These are phyloP conservation scores for Suillus placidus DNA, from an alignment of 768 basidiomycete species.

Conservation along the genomic window DNA sequence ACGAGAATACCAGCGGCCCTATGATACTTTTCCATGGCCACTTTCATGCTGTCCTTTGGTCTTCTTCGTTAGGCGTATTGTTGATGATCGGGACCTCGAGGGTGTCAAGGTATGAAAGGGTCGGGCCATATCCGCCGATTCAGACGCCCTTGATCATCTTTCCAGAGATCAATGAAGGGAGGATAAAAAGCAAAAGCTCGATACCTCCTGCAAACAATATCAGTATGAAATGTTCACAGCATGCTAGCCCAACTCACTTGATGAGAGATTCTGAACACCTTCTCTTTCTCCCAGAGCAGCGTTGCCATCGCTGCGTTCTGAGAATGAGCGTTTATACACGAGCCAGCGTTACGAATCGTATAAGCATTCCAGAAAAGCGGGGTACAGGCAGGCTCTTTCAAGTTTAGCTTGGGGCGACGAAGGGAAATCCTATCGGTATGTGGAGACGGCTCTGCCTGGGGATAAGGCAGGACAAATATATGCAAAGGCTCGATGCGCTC, in stretches of 20 bases:
- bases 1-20: slow-evolving; percentile 79
- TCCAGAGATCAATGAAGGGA: not conserved
- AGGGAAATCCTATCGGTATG: slow-evolving; percentile 73
- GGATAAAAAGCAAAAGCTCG: not conserved
- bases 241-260: slow-evolving; percentile 48
- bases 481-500: slow-evolving; percentile 81
- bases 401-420: slow-evolving; percentile 64
- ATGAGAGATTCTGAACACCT: slow-evolving; percentile 77
- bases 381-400: slow-evolving; percentile 90
- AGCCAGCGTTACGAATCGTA: slow-evolving; percentile 73
- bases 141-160: slow-evolving; percentile 94
- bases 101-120: slow-evolving; percentile 83
- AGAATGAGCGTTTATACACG: slow-evolving; percentile 90
- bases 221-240: not conserved
- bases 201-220: slow-evolving; percentile 44
- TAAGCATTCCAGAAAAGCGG: slow-evolving; percentile 91
- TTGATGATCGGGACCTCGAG: slow-evolving; percentile 87
- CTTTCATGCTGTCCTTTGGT: slow-evolving; percentile 84
- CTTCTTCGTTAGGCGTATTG: slow-evolving; percentile 89
- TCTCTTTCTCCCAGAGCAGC: slow-evolving; percentile 66
- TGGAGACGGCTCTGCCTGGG: slow-evolving; percentile 59
- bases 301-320: slow-evolving; percentile 91
- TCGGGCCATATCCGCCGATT: slow-evolving; percentile 68
- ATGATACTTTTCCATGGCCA: slow-evolving; percentile 78
- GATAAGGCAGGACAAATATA: slow-evolving; percentile 86